phyloP scores from a whole-genome alignment of 495 filamentous ascomycete genomes.

The Melanomma pulvis-pyrius region DNA sequence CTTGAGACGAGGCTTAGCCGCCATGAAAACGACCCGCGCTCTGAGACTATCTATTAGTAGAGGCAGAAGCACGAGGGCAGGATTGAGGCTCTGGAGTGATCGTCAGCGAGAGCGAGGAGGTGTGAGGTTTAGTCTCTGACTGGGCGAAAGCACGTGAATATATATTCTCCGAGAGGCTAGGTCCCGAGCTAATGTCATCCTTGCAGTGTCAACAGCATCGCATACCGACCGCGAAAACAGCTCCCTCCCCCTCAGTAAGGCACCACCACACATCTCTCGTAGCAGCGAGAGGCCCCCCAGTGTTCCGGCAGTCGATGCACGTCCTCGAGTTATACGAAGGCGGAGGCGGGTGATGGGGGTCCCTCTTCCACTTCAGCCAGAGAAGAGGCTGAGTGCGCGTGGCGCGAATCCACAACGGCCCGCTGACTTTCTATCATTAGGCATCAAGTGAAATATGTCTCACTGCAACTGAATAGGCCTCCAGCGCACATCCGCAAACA shows the following conservation, averaged over 20 bases:
- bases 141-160: too few species aligned
- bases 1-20: not conserved
- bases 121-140: not conserved
- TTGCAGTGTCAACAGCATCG: not conserved
- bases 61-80: not conserved
- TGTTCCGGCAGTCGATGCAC: too few species aligned
- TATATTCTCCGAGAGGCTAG: not conserved
- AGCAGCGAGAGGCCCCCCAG: too few species aligned
- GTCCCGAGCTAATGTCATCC: too few species aligned
- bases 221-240: too few species aligned
- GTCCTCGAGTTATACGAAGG: not conserved
- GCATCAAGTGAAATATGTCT: constrained; percentile 13
- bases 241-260: too few species aligned
- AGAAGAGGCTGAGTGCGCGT: not conserved
- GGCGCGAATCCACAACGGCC: not conserved
- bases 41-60: constrained; percentile 3
- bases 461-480: constrained; percentile 17
- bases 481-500: not conserved
- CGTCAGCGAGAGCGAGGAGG: not conserved
- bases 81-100: not conserved
- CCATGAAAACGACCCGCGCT: not conserved
- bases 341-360: not conserved
- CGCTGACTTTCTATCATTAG: constrained; percentile 11
- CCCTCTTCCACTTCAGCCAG: not conserved
- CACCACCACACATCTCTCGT: too few species aligned